Evolutionary conservation across 805 yeast species (phyloP).

Genomic region (Yamadazyma tumulicola): DNA sequence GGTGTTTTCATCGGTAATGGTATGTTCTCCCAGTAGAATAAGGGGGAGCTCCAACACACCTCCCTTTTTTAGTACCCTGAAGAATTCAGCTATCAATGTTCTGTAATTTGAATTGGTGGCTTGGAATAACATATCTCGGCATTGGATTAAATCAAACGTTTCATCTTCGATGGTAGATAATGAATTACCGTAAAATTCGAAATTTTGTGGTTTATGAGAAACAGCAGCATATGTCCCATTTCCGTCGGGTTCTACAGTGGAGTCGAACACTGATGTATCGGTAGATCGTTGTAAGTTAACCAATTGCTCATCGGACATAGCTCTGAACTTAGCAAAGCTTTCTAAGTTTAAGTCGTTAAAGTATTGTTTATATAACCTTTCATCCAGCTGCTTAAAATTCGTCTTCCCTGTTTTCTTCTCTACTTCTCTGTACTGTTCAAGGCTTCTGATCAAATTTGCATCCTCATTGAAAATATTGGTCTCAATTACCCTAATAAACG

Average conservation of each 20-base stretch:
- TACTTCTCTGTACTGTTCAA: conserved; percentile 12
- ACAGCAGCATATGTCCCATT: no score
- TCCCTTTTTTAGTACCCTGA: conserved; percentile 32
- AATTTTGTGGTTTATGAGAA: conserved; percentile 30
- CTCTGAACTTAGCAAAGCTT: conserved; percentile 16
- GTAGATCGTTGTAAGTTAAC: conserved; percentile 9
- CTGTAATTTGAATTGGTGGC: conserved; percentile 23
- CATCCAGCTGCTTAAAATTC: conserved; percentile 21
- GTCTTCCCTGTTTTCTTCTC: conserved; percentile 13
- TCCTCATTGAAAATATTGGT: conserved; percentile 27
- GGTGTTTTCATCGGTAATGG: conserved; percentile 10
- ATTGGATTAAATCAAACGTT: conserved; percentile 35
- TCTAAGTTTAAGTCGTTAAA: conserved; percentile 19
- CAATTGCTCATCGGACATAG: conserved; percentile 9
- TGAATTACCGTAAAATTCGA: conserved; percentile 23
- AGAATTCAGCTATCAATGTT: conserved; percentile 27
- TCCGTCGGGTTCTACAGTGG: background rate
- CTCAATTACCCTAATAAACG: conserved; percentile 36
- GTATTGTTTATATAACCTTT: conserved; percentile 17
- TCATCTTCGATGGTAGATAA: conserved; percentile 23
- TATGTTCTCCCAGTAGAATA: conserved; percentile 15
- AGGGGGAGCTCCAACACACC: conserved; percentile 34
- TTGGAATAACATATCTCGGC: conserved; percentile 35
- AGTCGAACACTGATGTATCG: background rate
- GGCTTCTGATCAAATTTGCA: conserved; percentile 15